Base-by-base conservation (phyloP, 495 filamentous ascomycete genomes). In the Hypoxylon rickii region DNA sequence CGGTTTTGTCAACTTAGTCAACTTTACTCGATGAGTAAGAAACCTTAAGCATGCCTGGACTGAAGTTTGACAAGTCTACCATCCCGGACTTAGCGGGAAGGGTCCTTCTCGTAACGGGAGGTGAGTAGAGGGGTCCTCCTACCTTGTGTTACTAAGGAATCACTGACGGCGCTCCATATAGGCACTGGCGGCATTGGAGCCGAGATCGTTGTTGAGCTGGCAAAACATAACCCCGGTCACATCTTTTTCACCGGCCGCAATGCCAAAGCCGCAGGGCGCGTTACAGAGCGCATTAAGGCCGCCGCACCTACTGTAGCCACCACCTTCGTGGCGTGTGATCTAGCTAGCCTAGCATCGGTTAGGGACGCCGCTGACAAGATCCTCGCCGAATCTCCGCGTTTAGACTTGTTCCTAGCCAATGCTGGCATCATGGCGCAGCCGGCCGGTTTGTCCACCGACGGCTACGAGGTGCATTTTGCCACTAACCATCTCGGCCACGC, bases 391-490 rank as follows among this genome's bases (percentile, higher is more conserved):
- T 39, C 24, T 20, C 11, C 47, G 54, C 72, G 76, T 0, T 70
- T 81, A 22, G 77, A 80, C 58, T 62, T 77, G 19, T 51, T 73
- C 11, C 64, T 77, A 43, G 63, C 59, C 68, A 90, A 90, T 62
- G 87, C 88, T 3, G 87, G 88, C 17, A 79, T 89, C 48, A 86
- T 89, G 84, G 79, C 73, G 4, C 51, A 75, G 7, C 75, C 83
- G 2, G 69, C 70, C 0, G 68, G 68, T 0, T 62, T 71, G 4
- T 89, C 86, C 5, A 64, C 75, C 10, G 83, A 89, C 16, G 85
- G 86, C n/a, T 86, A 83, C 63, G 86, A 91, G 62, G 75, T 84
- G 22, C 84, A 88, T 48, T 83, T 90, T 51, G 85, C 83, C n/a
- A 84, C 82, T 3, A 92, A 91, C 63, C 81, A 91, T 64, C 66